Evolutionary conservation across 768 basidiomycete genomes (phyloP), one percentile per base, ranked within the genome.

Genomic region (Hericium coralloides): DNA sequence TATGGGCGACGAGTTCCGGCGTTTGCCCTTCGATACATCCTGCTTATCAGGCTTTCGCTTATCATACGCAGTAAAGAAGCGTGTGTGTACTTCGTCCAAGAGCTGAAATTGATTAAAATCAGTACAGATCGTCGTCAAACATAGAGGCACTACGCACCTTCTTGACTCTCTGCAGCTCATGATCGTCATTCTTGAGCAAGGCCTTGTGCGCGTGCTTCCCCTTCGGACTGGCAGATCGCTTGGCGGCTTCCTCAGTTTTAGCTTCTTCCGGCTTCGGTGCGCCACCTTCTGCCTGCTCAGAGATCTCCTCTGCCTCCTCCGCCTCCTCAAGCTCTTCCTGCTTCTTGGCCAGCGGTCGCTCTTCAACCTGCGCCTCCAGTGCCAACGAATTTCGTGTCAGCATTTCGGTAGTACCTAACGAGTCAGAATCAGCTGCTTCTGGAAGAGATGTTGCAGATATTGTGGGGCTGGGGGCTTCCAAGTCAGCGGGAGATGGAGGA

Each of bases 271-370:
- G 38, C 41, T 54, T 31, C 18, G 23, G 41, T 23, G 39, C 31
- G 50, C 45, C 52, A 38, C 50, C 55, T 14, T 49, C 39, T 49
- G 36, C 49, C 31, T 55, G 31, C 2, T 25, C 55, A 23, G 55
- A 52, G 15, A 43, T 55, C 5, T 50, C 39, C 17, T 57, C 45
- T n/a, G 37, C 59, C 59, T 64, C 55, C 37, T 20, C 69, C 38
- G 72, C 76, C 59, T 79, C 82, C 60, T 85, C 76, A 25, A 89
- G 73, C 60, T 83, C 82, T 66, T 93, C 89, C 68, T 95, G 92
- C 70, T 85, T 84, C 76, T 88, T 93, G 15, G 90, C 92, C 55
- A 95, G 69, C 9, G 93, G 93, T 38, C 93, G 79, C 60, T 90
- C 85, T 66, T 92, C 89, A 4, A 93, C 77, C 60, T 95, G 89